A percentile compares a stretch with the other conserved stretches of the same genome.
These are phyloP conservation scores for Candida tropicalis DNA, from an alignment of 1,139 yeast genomes.

Conservation along the genomic window DNA sequence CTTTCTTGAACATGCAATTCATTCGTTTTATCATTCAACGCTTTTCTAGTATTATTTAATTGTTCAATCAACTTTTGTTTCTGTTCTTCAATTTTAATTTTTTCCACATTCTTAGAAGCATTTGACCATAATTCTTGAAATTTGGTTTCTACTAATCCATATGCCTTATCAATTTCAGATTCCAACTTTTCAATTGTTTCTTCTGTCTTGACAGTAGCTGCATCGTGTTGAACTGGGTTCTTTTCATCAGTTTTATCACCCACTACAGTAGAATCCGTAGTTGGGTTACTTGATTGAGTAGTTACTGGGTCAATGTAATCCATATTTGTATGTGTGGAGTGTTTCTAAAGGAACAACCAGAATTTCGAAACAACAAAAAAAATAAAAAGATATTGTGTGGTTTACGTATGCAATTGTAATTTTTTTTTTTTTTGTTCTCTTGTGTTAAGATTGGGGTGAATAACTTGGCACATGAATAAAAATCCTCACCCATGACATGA, in stretches of 20 bases:
- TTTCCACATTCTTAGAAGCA: slow-evolving; percentile 40
- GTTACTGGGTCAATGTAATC: slow-evolving; percentile 37
- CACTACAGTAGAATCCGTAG: slow-evolving; percentile 9
- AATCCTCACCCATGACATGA: too few species aligned
- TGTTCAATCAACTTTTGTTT: slow-evolving; percentile 39
- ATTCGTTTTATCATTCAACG: slow-evolving; percentile 20
- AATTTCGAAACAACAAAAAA: too few species aligned
- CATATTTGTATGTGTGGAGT: slow-evolving; percentile 20
- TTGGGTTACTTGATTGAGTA: slow-evolving; percentile 12
- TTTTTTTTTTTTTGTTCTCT: too few species aligned
- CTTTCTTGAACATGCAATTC: slow-evolving; percentile 27
- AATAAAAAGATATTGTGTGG: too few species aligned
- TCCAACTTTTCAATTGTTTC: slow-evolving; percentile 53
- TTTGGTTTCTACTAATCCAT: slow-evolving; percentile 44
- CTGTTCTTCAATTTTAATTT: slow-evolving; percentile 44
- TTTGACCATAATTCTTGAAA: slow-evolving; percentile 42
- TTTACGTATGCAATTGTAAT: too few species aligned
- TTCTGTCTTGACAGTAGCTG: slow-evolving; percentile 36
- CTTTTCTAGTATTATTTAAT: slow-evolving; percentile 33
- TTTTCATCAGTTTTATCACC: slow-evolving; percentile 1
- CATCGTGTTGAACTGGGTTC: not conserved
- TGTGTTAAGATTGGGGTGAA: too few species aligned
- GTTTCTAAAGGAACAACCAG: too few species aligned
- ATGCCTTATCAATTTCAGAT: slow-evolving; percentile 55
- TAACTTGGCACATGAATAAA: too few species aligned